Conservation (phyloP, 306 rosid species). For the Vigna unguiculata region DNA sequence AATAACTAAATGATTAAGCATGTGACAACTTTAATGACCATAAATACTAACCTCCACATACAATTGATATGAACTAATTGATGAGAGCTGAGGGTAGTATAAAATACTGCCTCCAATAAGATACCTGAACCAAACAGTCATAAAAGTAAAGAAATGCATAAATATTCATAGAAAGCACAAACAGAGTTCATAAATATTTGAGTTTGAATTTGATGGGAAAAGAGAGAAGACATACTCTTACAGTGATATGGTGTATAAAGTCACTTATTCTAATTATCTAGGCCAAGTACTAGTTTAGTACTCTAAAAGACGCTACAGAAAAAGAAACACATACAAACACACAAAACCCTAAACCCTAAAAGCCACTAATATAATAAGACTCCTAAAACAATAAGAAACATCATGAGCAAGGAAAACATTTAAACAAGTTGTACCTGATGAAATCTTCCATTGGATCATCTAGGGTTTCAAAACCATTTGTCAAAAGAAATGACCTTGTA, state of each 20-base stretch:
- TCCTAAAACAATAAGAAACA: constrained; percentile 35
- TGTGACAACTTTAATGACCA: constrained; percentile 31
- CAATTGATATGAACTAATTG: constrained; percentile 94
- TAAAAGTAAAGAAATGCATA: constrained; percentile 44
- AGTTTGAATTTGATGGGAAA: constrained; percentile 24
- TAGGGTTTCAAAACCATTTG: constrained; percentile 74
- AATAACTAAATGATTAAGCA: constrained; percentile 41
- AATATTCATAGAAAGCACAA: constrained; percentile 37
- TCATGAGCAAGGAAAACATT: constrained; percentile 33
- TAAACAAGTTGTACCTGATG: constrained; percentile 68
- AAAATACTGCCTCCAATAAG: constrained; percentile 96
- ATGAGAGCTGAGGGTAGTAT: constrained; percentile 95
- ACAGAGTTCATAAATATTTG: neutral
- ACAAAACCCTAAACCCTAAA: neutral
- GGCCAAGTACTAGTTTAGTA: constrained; percentile 16
- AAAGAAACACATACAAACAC: too few relatives aligned
- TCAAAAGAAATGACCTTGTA: constrained; percentile 75
- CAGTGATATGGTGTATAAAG: constrained; percentile 8
- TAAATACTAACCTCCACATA: constrained; percentile 88
- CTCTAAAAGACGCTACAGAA: neutral
- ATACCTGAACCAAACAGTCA: constrained; percentile 64
- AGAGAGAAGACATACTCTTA: constrained; percentile 18
- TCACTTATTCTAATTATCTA: constrained; percentile 35
- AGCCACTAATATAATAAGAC: constrained; percentile 20
- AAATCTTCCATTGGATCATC: constrained; percentile 79